Percentiles rank a stretch among this genome's conserved stretches.
Conservation (phyloP, 208 protist genomes). For the Trypanosoma cruzi region DNA sequence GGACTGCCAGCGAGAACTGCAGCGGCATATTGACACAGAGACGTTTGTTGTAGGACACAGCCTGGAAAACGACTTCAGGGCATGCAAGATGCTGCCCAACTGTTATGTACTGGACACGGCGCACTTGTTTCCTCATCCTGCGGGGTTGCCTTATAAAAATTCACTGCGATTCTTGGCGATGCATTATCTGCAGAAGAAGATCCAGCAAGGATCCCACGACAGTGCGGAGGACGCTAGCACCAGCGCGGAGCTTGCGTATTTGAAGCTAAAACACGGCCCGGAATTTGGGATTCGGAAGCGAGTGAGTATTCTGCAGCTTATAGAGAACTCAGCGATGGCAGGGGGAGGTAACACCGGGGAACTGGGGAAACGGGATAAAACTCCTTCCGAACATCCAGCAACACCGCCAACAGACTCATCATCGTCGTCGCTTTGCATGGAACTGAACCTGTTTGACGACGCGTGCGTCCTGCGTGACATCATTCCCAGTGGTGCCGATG, state of each 20-base stretch:
- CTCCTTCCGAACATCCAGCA: background rate
- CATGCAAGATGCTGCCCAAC: conserved; percentile 81
- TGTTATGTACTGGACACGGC: conserved; percentile 89
- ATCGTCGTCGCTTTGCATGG: conserved; percentile 12
- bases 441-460: conserved; percentile 73
- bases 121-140: conserved; percentile 89
- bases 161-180: conserved; percentile 79
- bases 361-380: background rate
- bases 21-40: conserved; percentile 50
- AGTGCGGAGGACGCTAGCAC: conserved; percentile 82
- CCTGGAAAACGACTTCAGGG: conserved; percentile 95
- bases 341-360: background rate
- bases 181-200: conserved; percentile 74
- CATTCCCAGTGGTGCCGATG: conserved; percentile 13
- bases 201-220: conserved; percentile 90
- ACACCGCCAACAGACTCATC: background rate
- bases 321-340: conserved; percentile 29
- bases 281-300: conserved; percentile 63
- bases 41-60: conserved; percentile 94
- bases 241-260: conserved; percentile 76
- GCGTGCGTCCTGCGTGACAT: conserved; percentile 35
- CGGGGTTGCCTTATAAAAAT: conserved; percentile 82
- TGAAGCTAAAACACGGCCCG: conserved; percentile 84
- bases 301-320: conserved; percentile 63
- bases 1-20: conserved; percentile 76